phyloP scores from a whole-genome alignment of 257 asterid species.

The Salvia splendens region DNA sequence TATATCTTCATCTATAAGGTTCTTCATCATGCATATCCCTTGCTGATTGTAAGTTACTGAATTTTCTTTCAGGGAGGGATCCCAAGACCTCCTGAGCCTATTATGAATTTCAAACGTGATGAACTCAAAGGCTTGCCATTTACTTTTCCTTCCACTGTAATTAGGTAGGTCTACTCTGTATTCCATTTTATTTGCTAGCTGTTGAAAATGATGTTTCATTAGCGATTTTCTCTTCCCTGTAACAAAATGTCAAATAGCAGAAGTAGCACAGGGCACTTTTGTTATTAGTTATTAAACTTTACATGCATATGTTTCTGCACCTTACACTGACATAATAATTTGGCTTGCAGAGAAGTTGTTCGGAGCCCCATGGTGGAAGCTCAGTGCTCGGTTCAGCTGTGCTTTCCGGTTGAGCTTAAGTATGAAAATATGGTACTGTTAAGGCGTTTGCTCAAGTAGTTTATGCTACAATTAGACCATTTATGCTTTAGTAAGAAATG shows the following conservation, averaged over 20 bases:
- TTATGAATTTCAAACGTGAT: slow-evolving; percentile 76
- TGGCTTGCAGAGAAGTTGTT: slow-evolving; percentile 76
- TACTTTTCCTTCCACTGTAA: slow-evolving; percentile 70
- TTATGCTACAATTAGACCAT: background rate
- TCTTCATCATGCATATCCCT: slow-evolving; percentile 21
- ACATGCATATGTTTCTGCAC: slow-evolving; percentile 15
- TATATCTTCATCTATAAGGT: slow-evolving; percentile 26
- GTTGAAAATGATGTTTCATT: slow-evolving; percentile 26
- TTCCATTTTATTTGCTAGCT: slow-evolving; percentile 24
- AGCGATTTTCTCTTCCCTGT: slow-evolving; percentile 10
- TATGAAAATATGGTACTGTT: slow-evolving; percentile 68
- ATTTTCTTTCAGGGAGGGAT: slow-evolving; percentile 80
- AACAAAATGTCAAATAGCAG: slow-evolving; percentile 8
- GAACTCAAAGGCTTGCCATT: slow-evolving; percentile 89
- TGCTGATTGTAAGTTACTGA: slow-evolving; percentile 27
- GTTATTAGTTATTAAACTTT: background rate
- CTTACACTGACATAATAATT: slow-evolving; percentile 31
- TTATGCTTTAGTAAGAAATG: slow-evolving; percentile 22
- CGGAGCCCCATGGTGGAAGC: slow-evolving; percentile 97
- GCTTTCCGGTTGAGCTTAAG: slow-evolving; percentile 89
- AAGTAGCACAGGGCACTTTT: slow-evolving; percentile 14
- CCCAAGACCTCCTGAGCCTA: slow-evolving; percentile 70
- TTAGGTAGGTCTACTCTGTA: slow-evolving; percentile 51
- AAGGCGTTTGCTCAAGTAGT: slow-evolving; percentile 23
- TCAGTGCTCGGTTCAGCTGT: slow-evolving; percentile 92